Evolutionary conservation across 345 rosid species (phyloP), one percentile per base, ranked within the genome.

Genomic region (Eucalyptus camaldulensis): DNA sequence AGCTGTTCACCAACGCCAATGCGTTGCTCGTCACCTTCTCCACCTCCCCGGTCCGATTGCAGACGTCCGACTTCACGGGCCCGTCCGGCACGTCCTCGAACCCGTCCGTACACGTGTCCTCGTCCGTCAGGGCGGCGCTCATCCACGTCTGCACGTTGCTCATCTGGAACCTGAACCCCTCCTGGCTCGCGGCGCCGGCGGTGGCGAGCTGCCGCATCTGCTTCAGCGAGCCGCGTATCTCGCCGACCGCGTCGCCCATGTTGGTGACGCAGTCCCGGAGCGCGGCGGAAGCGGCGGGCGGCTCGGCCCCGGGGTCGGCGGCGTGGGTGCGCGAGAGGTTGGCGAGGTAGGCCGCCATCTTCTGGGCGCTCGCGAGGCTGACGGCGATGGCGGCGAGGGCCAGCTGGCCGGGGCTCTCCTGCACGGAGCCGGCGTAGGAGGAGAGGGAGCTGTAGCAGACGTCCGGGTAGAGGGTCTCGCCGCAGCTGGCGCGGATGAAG

Each of bases 141-240:
- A 97, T 95, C 99, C 99, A 97, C 87, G 98, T 96, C 91, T 95
- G 92, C 49, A 97, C 97, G 90, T 97, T 96, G 69, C 95, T 93
- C 94, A 96, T 92, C 90, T 92, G 95, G 90, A 95, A 94, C 93
- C 93, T 89, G 88, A 97, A 94, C 85, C 93, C 87, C 88, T 93
- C 94, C 87, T 91, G 90, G 9, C 92, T 88, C 22, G 22, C 17
- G 69, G 29, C 87, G 50, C 72, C 53, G 25, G 50, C 47, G 21
- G 7, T 1, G 44, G 47, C 85, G 15, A 95, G 88, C 88, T 90
- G 92, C 13, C 94, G 88, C 92, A 97, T 94, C 95, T 95, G 97
- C 87, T 88, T 92, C 21, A 96, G 89, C 50, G 99, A 97, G 45
- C 95, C 97, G 27, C 90, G 91, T 86, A 96, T 97, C 91, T 97